Evolutionary conservation across 2,329 filamentous ascomycete genomes (phyloP).

Genomic region (Nemania diffusa): DNA sequence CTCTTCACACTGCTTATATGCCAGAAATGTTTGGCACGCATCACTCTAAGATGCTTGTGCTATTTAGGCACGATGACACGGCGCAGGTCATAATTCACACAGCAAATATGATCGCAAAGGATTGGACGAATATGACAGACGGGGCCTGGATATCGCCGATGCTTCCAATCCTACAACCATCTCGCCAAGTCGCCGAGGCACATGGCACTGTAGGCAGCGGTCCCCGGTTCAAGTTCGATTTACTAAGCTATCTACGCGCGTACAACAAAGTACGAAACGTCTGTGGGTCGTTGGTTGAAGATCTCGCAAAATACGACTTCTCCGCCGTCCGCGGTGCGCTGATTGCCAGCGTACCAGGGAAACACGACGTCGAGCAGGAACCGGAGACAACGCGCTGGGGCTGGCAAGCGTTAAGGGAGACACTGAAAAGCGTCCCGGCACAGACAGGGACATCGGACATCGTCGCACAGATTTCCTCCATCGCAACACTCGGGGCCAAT

Average conservation of each 20-base stretch:
- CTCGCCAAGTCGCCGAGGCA: slow-evolving; percentile 22
- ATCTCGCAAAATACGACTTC: slow-evolving; percentile 75
- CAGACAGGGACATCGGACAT: slow-evolving; percentile 58
- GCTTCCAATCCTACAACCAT: slow-evolving; percentile 62
- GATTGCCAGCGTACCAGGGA: slow-evolving; percentile 81
- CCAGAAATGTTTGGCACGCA: slow-evolving; percentile 89
- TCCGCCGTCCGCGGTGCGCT: slow-evolving; percentile 73
- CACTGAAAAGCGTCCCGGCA: slow-evolving; percentile 65
- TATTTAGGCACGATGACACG: slow-evolving; percentile 79
- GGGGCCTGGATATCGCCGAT: slow-evolving; percentile 81
- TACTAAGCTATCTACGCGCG: slow-evolving; percentile 75
- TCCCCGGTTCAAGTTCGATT: slow-evolving; percentile 76
- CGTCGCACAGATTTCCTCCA: slow-evolving; percentile 78
- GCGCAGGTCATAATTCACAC: slow-evolving; percentile 88
- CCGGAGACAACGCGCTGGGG: slow-evolving; percentile 74
- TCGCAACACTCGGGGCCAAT: slow-evolving; percentile 78
- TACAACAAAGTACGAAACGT: slow-evolving; percentile 71
- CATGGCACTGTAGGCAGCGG: slow-evolving; percentile 66
- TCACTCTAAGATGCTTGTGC: slow-evolving; percentile 86
- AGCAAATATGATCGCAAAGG: slow-evolving; percentile 87
- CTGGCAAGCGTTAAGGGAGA: slow-evolving; percentile 74
- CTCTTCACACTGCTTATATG: slow-evolving; percentile 79
- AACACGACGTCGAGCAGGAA: slow-evolving; percentile 62
- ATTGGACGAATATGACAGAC: slow-evolving; percentile 91
- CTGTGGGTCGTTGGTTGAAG: slow-evolving; percentile 64